These are phyloP conservation scores for Camellia japonica DNA, from an alignment of 148 eudicot genomes.

Conservation along the genomic window DNA sequence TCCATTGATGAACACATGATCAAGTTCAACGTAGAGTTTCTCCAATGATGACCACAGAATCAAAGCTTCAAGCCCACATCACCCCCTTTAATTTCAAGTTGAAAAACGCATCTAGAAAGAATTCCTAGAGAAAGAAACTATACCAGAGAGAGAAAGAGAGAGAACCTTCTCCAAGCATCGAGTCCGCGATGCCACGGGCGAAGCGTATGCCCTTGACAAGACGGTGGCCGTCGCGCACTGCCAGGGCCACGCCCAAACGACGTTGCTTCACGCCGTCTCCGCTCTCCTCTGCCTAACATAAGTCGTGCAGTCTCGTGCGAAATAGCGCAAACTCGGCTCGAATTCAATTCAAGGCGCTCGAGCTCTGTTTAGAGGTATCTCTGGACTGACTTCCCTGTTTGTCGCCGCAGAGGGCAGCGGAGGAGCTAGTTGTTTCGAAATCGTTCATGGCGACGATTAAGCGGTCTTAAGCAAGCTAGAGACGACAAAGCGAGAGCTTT, in stretches of 20 bases:
- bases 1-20: too few relatives aligned
- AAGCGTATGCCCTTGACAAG: conserved; percentile 61
- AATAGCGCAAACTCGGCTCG: conserved; percentile 54
- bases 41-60: too few relatives aligned
- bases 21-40: too few relatives aligned
- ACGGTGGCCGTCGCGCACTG: conserved; percentile 69
- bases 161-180: too few relatives aligned
- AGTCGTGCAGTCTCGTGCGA: conserved; percentile 58
- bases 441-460: conserved; percentile 91
- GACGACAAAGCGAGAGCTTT: conserved; percentile 65
- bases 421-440: conserved; percentile 71
- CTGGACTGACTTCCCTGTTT: conserved; percentile 58
- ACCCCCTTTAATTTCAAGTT: too few relatives aligned
- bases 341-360: conserved; percentile 66
- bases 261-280: conserved; percentile 72
- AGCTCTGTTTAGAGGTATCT: conserved; percentile 58
- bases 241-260: conserved; percentile 77
- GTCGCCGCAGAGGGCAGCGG: conserved; percentile 19
- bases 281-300: conserved; percentile 58
- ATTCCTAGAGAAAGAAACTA: too few relatives aligned
- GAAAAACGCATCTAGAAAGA: too few relatives aligned
- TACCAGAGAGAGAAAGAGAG: too few relatives aligned
- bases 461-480: conserved; percentile 81
- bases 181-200: neutral
- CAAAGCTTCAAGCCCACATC: too few relatives aligned